These are phyloP conservation scores for Fusarium duplospermum DNA, from an alignment of 2,329 filamentous ascomycete species.

Conservation along the genomic window DNA sequence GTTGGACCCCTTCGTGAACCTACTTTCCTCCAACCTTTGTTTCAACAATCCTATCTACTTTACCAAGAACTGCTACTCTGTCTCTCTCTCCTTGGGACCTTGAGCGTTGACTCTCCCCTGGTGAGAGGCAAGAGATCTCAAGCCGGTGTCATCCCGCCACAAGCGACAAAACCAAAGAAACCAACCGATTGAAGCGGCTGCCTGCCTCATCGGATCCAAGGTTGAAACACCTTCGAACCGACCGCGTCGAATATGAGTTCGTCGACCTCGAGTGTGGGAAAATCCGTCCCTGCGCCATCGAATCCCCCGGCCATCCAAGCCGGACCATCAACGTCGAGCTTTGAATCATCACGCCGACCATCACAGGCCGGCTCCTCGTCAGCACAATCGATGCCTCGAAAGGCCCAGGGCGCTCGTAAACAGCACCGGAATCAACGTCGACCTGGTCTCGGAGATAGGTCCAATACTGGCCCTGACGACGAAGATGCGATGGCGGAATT, in stretches of 20 bases:
- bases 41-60: slow-evolving; percentile 9
- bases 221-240: background rate
- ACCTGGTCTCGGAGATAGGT: slow-evolving; percentile 62
- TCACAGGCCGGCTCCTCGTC: slow-evolving; percentile 50
- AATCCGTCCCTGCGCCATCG: slow-evolving; percentile 61
- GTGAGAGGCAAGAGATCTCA: slow-evolving; percentile 3
- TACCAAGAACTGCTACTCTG: background rate
- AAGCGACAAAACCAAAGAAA: slow-evolving; percentile 4
- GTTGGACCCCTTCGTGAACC: slow-evolving; percentile 47
- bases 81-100: background rate
- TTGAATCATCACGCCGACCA: slow-evolving; percentile 64
- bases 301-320: slow-evolving; percentile 55
- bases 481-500: slow-evolving; percentile 92
- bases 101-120: background rate
- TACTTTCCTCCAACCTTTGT: slow-evolving; percentile 23
- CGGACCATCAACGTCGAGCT: slow-evolving; percentile 57
- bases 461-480: slow-evolving; percentile 65
- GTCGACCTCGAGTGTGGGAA: slow-evolving; percentile 55
- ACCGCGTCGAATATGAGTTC: slow-evolving; percentile 48
- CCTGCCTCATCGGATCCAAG: slow-evolving; percentile 7
- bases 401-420: slow-evolving; percentile 79
- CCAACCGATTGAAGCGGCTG: slow-evolving; percentile 20
- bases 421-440: slow-evolving; percentile 87
- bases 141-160: slow-evolving; percentile 8
- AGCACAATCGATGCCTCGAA: slow-evolving; percentile 68